These are phyloP conservation scores for Aspergillus leporis DNA, from an alignment of 495 filamentous ascomycete species.

Conservation along the genomic window DNA sequence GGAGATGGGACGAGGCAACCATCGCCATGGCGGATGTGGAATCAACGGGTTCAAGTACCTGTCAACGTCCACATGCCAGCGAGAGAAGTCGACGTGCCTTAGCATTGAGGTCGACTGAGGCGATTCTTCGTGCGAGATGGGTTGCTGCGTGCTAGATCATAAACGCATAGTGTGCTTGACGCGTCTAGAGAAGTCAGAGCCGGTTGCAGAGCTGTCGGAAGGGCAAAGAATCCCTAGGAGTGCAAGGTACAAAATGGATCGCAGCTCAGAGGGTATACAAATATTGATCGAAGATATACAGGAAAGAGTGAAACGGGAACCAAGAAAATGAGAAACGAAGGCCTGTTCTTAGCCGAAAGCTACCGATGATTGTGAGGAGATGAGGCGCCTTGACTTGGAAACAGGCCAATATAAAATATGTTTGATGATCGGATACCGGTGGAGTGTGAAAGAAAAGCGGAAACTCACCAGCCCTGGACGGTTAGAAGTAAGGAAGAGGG, in stretches of 20 bases:
- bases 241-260: background rate
- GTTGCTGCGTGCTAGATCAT: slow-evolving; percentile 3
- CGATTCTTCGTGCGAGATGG: background rate
- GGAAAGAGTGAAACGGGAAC: background rate
- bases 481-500: background rate
- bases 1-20: slow-evolving; percentile 38
- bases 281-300: background rate
- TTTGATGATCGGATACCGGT: background rate
- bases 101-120: background rate
- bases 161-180: background rate
- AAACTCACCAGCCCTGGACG: background rate
- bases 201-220: background rate
- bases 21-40: slow-evolving; percentile 47
- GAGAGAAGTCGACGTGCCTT: slow-evolving; percentile 20
- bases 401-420: background rate
- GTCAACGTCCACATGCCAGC: slow-evolving; percentile 67
- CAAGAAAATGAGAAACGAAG: background rate
- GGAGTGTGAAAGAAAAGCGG: background rate
- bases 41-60: slow-evolving; percentile 61
- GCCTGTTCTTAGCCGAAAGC: background rate
- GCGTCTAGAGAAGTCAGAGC: background rate
- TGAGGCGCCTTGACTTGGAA: background rate
- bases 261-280: background rate
- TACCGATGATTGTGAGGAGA: background rate
- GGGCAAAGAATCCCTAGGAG: background rate